Conservation (phyloP, 2,329 filamentous ascomycete genomes). For the Cytospora piceae region DNA sequence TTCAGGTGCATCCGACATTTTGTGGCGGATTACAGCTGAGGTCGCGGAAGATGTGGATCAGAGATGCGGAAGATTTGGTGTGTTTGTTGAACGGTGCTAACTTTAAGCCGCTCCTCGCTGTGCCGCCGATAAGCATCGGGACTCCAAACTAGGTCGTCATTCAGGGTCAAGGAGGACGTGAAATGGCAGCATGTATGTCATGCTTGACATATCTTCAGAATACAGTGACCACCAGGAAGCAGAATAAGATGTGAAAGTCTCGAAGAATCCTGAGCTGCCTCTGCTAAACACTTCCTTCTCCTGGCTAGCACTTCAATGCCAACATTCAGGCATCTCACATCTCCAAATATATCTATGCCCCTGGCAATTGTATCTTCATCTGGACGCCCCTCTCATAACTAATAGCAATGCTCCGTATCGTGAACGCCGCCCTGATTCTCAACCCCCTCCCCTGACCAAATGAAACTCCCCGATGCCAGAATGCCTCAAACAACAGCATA, state of each 20-base stretch:
- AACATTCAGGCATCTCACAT: background rate
- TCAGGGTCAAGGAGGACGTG: background rate
- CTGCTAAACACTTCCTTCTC: background rate
- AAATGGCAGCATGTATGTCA: background rate
- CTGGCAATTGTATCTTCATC: background rate
- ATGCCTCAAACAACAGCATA: constrained; percentile 70
- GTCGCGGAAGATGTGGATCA: too few species aligned
- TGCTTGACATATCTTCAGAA: background rate
- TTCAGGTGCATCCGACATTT: too few species aligned
- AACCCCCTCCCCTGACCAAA: background rate
- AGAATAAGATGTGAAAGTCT: background rate
- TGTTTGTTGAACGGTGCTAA: background rate
- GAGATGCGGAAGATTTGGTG: too few species aligned
- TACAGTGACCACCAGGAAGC: background rate
- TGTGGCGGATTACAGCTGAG: too few species aligned
- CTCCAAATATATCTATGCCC: background rate
- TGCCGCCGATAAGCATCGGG: background rate
- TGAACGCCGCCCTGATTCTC: background rate
- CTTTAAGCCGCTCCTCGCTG: background rate
- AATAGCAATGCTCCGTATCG: constrained; percentile 21
- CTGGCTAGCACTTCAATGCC: background rate
- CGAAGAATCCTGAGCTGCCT: background rate
- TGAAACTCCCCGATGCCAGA: background rate
- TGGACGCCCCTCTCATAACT: background rate
- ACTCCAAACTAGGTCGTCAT: background rate